Percentiles rank a stretch among this genome's conserved stretches.
Evolutionary conservation across 2,329 filamentous ascomycete genomes (phyloP).

Genomic region (Neodidymelliopsis sp.): DNA sequence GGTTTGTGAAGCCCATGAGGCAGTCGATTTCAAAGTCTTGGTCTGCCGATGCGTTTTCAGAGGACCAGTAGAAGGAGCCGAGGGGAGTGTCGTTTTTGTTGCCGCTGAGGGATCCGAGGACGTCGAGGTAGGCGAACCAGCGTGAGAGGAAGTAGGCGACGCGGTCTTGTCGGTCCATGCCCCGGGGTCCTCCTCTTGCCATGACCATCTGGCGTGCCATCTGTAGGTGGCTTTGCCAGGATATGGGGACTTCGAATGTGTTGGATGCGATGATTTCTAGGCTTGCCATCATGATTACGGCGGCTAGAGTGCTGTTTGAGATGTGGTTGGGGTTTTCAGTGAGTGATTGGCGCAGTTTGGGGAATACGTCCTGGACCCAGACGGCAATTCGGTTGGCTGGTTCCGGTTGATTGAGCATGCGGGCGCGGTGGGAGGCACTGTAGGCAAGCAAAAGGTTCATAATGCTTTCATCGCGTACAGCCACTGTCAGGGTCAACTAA

Average conservation of each 20-base stretch:
- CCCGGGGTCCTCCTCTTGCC: conserved; percentile 66
- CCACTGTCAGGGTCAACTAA: conserved; percentile 59
- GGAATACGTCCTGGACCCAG: conserved; percentile 82
- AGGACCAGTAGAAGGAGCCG: conserved; percentile 52
- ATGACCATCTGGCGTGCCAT: conserved; percentile 79
- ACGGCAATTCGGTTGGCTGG: conserved; percentile 78
- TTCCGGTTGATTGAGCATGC: conserved; percentile 75
- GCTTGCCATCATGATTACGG: conserved; percentile 84
- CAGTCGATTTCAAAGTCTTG: conserved; percentile 78
- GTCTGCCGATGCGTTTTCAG: conserved; percentile 58
- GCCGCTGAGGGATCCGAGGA: conserved; percentile 75
- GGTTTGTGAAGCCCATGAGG: conserved; percentile 78
- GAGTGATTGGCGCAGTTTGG: conserved; percentile 72
- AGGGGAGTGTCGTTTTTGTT: conserved; percentile 55
- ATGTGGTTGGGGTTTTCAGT: conserved; percentile 59
- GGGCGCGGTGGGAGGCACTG: conserved; percentile 82
- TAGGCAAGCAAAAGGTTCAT: conserved; percentile 81
- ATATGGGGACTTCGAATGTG: conserved; percentile 79
- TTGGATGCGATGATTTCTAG: conserved; percentile 84
- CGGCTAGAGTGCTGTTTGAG: conserved; percentile 77
- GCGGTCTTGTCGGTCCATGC: conserved; percentile 58
- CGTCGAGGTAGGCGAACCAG: conserved; percentile 86
- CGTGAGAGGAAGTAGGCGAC: conserved; percentile 77
- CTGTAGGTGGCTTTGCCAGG: conserved; percentile 81
- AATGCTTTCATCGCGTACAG: conserved; percentile 72